Percentiles rank a stretch among this genome's conserved stretches.
phyloP scores from a whole-genome alignment of 139 green algal genomes.

The Trebouxia sp. region DNA sequence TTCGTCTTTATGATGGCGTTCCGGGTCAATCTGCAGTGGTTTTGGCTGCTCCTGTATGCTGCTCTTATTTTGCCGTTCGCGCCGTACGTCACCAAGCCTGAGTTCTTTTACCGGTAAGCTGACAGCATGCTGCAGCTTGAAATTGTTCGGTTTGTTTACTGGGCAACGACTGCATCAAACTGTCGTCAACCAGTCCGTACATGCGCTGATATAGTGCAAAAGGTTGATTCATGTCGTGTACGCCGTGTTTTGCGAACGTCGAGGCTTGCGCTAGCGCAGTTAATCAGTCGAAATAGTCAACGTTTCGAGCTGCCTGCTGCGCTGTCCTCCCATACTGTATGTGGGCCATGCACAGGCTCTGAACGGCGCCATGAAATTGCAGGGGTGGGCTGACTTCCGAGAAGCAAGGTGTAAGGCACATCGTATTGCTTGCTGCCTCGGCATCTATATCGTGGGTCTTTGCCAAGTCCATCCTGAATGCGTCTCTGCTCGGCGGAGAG shows the following conservation, averaged over 20 bases:
- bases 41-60: slow-evolving; percentile 38
- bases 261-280: not conserved
- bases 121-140: not conserved
- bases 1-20: slow-evolving; percentile 10
- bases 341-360: too few species aligned
- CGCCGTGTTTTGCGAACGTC: not conserved
- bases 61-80: slow-evolving; percentile 34
- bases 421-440: slow-evolving; percentile 31
- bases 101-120: slow-evolving; percentile 27
- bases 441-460: slow-evolving; percentile 38
- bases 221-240: not conserved
- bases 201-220: not conserved
- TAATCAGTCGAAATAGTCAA: not conserved
- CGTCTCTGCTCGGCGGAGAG: slow-evolving; percentile 11
- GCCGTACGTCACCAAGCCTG: slow-evolving; percentile 25
- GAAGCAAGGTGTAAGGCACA: not conserved
- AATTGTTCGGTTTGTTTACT: too few species aligned
- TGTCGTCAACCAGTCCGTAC: not conserved
- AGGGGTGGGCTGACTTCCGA: slow-evolving; percentile 34
- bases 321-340: too few species aligned
- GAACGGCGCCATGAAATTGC: not conserved
- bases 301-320: too few species aligned
- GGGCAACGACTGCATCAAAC: not conserved
- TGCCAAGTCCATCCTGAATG: slow-evolving; percentile 40
- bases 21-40: slow-evolving; percentile 32